Evolutionary conservation across 805 yeast genomes (phyloP).

Genomic region (Starmerella asiatica): DNA sequence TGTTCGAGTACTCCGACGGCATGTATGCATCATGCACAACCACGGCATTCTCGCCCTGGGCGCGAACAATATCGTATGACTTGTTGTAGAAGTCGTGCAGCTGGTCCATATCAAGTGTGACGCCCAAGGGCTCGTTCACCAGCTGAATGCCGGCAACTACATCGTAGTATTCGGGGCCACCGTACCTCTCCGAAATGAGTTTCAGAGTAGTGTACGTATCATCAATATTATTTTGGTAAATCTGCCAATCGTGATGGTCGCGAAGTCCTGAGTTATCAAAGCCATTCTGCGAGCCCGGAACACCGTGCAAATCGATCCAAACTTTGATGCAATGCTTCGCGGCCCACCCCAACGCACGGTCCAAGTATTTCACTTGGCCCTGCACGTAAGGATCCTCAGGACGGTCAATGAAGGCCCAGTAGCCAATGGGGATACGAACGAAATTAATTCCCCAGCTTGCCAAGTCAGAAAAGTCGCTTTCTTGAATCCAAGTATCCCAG

Average conservation of each 20-base stretch:
- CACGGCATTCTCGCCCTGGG: conserved; percentile 36
- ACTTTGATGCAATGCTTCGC: conserved; percentile 47
- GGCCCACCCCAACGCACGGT: conserved; percentile 68
- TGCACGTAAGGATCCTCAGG: conserved; percentile 71
- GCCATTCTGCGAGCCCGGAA: conserved; percentile 94
- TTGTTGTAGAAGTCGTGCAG: conserved; percentile 46
- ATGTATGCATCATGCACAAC: conserved; percentile 77
- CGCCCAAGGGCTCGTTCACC: conserved; percentile 80
- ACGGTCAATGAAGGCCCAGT: conserved; percentile 69
- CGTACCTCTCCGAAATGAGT: conserved; percentile 49
- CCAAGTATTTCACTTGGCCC: conserved; percentile 65
- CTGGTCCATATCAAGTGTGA: conserved; percentile 42
- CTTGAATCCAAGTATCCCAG: conserved; percentile 69
- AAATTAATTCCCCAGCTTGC: conserved; percentile 39
- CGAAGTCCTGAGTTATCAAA: conserved; percentile 87
- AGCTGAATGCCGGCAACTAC: conserved; percentile 74
- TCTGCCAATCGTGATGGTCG: conserved; percentile 44
- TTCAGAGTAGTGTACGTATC: conserved; percentile 45
- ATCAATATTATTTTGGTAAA: conserved; percentile 33
- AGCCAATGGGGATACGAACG: conserved; percentile 85
- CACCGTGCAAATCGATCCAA: conserved; percentile 91
- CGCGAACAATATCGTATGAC: conserved; percentile 56
- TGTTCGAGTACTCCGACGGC: conserved; percentile 41
- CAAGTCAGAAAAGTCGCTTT: conserved; percentile 52
- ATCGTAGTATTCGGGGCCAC: conserved; percentile 45